Conservation (phyloP, 108 stramenopile genomes). For the Cyclotella baltica region DNA sequence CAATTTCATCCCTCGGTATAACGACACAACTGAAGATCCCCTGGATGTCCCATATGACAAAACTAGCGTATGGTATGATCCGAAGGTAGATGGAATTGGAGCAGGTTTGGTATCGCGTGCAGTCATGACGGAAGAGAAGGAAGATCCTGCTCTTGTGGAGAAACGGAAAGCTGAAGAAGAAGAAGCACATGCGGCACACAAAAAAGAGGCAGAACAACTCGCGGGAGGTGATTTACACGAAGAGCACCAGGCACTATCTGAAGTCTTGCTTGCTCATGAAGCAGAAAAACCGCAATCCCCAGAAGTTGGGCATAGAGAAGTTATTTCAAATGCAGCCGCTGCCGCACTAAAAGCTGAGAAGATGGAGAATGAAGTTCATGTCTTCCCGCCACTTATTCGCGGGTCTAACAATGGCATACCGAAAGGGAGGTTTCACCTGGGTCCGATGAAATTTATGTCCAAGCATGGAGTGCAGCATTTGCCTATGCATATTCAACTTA, state of each 20-base stretch:
- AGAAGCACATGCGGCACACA: slow-evolving; percentile 28
- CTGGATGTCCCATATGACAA: slow-evolving; percentile 53
- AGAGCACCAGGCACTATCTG: slow-evolving; percentile 40
- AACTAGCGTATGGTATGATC: slow-evolving; percentile 59
- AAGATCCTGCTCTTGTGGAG: slow-evolving; percentile 17
- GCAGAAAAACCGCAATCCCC: background rate
- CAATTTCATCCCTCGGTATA: slow-evolving; percentile 50
- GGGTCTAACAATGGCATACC: slow-evolving; percentile 22
- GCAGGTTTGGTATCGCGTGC: slow-evolving; percentile 30
- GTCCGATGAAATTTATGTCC: slow-evolving; percentile 14
- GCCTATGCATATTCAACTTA: slow-evolving; percentile 37
- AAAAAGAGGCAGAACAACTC: slow-evolving; percentile 44
- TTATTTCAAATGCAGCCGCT: slow-evolving; percentile 42
- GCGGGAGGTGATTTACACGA: slow-evolving; percentile 27
- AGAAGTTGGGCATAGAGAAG: slow-evolving; percentile 27
- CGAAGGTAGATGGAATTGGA: slow-evolving; percentile 38
- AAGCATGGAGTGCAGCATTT: slow-evolving; percentile 46
- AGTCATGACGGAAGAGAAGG: background rate
- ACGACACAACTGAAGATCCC: slow-evolving; percentile 41
- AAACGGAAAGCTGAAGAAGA: slow-evolving; percentile 8
- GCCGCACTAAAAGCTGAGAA: slow-evolving; percentile 31
- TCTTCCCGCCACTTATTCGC: slow-evolving; percentile 43
- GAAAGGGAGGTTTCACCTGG: slow-evolving; percentile 27
- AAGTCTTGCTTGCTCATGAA: slow-evolving; percentile 12
- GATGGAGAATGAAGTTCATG: slow-evolving; percentile 25